Conservation (phyloP, 2,329 filamentous ascomycete species). For the Sporothrix brunneoviolacea region DNA sequence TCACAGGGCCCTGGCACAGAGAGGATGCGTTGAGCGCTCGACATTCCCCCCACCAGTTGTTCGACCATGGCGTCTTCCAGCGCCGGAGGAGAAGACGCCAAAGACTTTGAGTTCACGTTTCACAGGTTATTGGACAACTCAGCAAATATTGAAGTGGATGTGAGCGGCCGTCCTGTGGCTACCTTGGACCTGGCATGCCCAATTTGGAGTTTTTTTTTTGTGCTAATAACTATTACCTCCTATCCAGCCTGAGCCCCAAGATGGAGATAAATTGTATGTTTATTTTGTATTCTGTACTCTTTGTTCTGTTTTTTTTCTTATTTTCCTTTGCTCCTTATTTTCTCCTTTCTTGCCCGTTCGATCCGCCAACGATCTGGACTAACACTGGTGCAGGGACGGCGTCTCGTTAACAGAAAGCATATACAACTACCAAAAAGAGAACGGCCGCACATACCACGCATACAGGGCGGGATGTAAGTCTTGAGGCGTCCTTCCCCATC, state of each 20-base stretch:
- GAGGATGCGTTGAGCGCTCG: too few relatives aligned
- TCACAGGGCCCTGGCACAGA: too few relatives aligned
- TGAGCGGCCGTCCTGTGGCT: too few relatives aligned
- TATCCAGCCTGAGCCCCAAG: neutral
- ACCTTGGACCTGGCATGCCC: too few relatives aligned
- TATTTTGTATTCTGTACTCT: neutral
- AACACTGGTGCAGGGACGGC: conserved; percentile 18
- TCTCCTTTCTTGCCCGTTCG: too few relatives aligned
- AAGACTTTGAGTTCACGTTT: conserved; percentile 23
- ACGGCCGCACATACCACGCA: conserved; percentile 28
- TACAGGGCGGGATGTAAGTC: conserved; percentile 26
- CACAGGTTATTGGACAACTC: conserved; percentile 21
- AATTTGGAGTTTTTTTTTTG: too few relatives aligned
- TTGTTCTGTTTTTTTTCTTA: neutral
- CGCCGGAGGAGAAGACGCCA: conserved; percentile 1
- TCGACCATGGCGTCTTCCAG: too few relatives aligned
- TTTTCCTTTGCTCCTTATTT: neutral
- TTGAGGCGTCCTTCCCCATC: neutral
- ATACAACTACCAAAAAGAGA: conserved; percentile 23
- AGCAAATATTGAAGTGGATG: conserved; percentile 21
- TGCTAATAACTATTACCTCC: neutral
- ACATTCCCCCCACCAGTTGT: too few relatives aligned
- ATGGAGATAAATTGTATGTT: neutral
- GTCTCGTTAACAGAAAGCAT: conserved; percentile 27
- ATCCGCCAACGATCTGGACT: neutral